Evolutionary conservation across 2,329 filamentous ascomycete species (phyloP).

Genomic region (Nemania sp.): DNA sequence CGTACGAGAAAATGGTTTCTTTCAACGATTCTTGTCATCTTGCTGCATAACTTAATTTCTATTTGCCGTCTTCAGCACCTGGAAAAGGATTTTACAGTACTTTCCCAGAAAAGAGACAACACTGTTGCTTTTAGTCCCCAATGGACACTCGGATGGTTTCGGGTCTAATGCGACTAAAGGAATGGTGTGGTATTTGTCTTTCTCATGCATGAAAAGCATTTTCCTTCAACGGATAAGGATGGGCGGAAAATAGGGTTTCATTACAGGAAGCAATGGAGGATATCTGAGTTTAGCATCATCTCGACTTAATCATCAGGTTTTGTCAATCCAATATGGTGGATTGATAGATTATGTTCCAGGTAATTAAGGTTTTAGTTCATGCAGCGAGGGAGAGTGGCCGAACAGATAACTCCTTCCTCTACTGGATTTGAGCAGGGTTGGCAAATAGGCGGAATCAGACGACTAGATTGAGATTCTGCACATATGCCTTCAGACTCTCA

Average conservation of each 20-base stretch:
- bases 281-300: conserved; percentile 19
- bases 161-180: conserved; percentile 26
- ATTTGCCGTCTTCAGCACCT: conserved; percentile 20
- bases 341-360: conserved; percentile 1
- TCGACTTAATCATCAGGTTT: background rate
- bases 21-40: conserved; percentile 32
- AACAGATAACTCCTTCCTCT: background rate
- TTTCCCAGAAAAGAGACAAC: conserved; percentile 25
- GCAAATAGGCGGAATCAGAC: background rate
- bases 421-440: background rate
- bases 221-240: conserved; percentile 8
- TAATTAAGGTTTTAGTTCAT: background rate
- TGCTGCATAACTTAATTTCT: conserved; percentile 27
- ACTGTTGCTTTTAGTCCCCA: conserved; percentile 16
- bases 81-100: conserved; percentile 35
- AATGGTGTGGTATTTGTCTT: conserved; percentile 26
- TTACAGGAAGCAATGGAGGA: conserved; percentile 1
- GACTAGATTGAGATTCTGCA: conserved; percentile 36
- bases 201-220: conserved; percentile 27
- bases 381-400: background rate
- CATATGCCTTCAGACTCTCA: conserved; percentile 34
- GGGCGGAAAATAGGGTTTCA: conserved; percentile 8
- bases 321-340: background rate
- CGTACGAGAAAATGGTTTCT: conserved; percentile 31
- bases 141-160: conserved; percentile 22